Evolutionary conservation across 2,329 filamentous ascomycete genomes (phyloP).

Genomic region (Diatrype stigma): DNA sequence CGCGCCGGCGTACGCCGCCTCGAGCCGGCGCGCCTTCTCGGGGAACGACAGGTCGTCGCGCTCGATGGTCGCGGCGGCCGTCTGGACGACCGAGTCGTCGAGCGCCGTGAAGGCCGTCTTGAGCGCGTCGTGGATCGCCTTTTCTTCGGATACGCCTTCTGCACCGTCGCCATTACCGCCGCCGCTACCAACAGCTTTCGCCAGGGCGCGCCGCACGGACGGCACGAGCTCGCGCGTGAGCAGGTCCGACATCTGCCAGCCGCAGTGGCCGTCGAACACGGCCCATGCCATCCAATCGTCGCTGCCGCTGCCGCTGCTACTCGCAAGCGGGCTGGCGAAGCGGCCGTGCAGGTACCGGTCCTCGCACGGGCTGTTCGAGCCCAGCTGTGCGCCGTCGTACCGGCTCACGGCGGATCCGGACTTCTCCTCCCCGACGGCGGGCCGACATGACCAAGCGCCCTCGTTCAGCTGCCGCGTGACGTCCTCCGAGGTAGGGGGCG

Average conservation of each 20-base stretch:
- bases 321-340: conserved; percentile 22
- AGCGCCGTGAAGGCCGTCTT: conserved; percentile 34
- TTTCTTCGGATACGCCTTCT: conserved; percentile 13
- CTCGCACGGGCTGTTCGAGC: conserved; percentile 30
- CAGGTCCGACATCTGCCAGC: conserved; percentile 30
- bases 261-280: conserved; percentile 32
- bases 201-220: conserved; percentile 24
- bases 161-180: conserved; percentile 7
- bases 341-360: conserved; percentile 29
- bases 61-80: conserved; percentile 22
- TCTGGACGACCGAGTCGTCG: conserved; percentile 29
- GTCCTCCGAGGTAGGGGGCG: conserved; percentile 19
- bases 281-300: conserved; percentile 28
- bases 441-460: conserved; percentile 16
- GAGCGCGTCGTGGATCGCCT: conserved; percentile 28
- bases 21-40: conserved; percentile 25
- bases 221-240: conserved; percentile 27
- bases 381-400: conserved; percentile 29
- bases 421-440: conserved; percentile 11
- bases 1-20: conserved; percentile 26
- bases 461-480: conserved; percentile 26
- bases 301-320: conserved; percentile 6
- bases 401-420: conserved; percentile 14
- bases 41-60: conserved; percentile 24
- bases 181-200: conserved; percentile 4